Evolutionary conservation across 306 rosid genomes (phyloP).

Genomic region (Begonia fuchsioides): DNA sequence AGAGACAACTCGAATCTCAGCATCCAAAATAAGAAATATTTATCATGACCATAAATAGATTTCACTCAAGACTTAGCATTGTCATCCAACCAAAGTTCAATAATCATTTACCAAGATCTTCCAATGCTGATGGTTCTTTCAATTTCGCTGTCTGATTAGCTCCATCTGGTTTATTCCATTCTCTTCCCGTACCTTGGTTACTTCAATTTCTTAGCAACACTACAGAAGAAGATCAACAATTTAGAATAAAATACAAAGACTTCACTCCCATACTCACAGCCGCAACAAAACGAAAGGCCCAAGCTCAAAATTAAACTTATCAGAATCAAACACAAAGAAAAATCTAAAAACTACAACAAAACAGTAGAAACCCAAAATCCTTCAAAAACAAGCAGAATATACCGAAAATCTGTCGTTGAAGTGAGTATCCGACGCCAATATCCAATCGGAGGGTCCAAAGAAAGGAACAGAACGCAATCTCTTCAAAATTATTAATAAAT

Average conservation of each 20-base stretch:
- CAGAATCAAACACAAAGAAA: too few relatives aligned
- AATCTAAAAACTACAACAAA: too few relatives aligned
- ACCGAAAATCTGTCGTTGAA: slow-evolving; percentile 56
- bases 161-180: slow-evolving; percentile 21
- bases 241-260: too few relatives aligned
- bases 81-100: slow-evolving; percentile 2
- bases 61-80: neutral
- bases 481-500: slow-evolving; percentile 66
- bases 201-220: slow-evolving; percentile 47
- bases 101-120: slow-evolving; percentile 61
- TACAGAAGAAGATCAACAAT: neutral
- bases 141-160: slow-evolving; percentile 24
- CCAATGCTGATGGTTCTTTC: slow-evolving; percentile 62
- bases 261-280: too few relatives aligned
- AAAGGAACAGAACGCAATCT: slow-evolving; percentile 76
- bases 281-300: too few relatives aligned
- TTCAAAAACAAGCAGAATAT: neutral
- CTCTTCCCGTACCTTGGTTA: slow-evolving; percentile 29
- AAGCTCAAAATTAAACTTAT: too few relatives aligned
- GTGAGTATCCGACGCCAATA: slow-evolving; percentile 58
- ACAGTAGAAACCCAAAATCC: too few relatives aligned
- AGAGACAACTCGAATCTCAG: too few relatives aligned
- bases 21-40: too few relatives aligned
- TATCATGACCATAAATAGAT: too few relatives aligned
- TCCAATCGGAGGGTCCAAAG: slow-evolving; percentile 63